Base-by-base conservation (phyloP, 345 rosid genomes). In the Firmiana major region DNA sequence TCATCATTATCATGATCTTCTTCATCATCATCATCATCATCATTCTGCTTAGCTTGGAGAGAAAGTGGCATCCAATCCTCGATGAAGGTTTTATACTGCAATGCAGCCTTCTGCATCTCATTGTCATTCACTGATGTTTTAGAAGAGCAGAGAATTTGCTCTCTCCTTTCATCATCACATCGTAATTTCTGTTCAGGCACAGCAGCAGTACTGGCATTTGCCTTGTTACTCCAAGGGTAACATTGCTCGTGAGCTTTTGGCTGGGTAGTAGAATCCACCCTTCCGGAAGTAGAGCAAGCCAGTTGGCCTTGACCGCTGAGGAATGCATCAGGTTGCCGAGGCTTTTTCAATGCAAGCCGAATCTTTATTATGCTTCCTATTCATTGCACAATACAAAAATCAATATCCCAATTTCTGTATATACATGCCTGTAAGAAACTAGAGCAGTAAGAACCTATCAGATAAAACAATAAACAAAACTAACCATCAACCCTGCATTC, bases 281-380 rank as follows among this genome's bases (percentile, higher is more conserved):
- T 83, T 12, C 73, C 48, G 51, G 74, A 73, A 4, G 84, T 60
- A 43, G 86, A 54, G 62, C 80, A 71, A 8, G 66, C n/a, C 43
- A 7, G 3, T 31, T 31, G 34, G 26, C n/a, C n/a, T 43, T 85
- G 80, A 2, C 55, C 48, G 0, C n/a, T 36, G 5, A 69, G 19
- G 0, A 75, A 68, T 22, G 46, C 54, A 9, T 79, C 77, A 8
- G 60, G 3, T 28, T 67, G 86, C 12, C 60, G 57, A 0, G 34
- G 83, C 69, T 76, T 89, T 28, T 76, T 83, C n/a, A 85, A 69
- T 2, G 86, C 65, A 24, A 91, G 72, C 3, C 86, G 75, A 79
- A 93, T 88, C 8, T 90, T 80, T 45, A 90, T 43, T 40, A 83
- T 73, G 22, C 85, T 90, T 1, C 88, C 97, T 79, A 73, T 26